Conservation (phyloP, 495 filamentous ascomycete species). For the Aspergillus saccharolyticus region DNA sequence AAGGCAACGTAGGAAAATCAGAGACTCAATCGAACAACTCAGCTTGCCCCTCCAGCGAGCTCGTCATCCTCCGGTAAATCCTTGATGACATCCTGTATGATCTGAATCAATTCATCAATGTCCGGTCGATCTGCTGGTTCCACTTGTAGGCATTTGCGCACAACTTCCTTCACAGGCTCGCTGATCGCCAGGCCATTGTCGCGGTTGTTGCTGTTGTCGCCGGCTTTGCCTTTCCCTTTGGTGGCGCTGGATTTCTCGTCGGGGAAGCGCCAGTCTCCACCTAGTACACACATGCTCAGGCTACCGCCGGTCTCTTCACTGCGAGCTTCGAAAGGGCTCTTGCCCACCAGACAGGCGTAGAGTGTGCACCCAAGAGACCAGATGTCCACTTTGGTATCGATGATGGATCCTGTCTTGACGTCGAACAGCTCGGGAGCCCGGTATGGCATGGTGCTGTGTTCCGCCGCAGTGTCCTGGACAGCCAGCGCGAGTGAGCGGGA, state of each 20-base stretch:
- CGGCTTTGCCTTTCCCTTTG: conserved; percentile 51
- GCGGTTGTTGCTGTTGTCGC: conserved; percentile 25
- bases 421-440: conserved; percentile 97
- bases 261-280: conserved; percentile 90
- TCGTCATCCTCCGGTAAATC: conserved; percentile 68
- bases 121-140: conserved; percentile 88
- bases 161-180: conserved; percentile 74
- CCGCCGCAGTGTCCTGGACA: conserved; percentile 88
- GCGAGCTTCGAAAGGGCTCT: conserved; percentile 92
- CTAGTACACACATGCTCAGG: conserved; percentile 83
- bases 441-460: conserved; percentile 98
- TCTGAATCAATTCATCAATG: conserved; percentile 78
- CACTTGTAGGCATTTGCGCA: conserved; percentile 83
- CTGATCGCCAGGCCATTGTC: conserved; percentile 49
- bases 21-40: background rate
- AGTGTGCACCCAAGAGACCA: conserved; percentile 96
- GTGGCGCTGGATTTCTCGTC: conserved; percentile 62
- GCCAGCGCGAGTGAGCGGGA: conserved; percentile 85
- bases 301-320: conserved; percentile 94
- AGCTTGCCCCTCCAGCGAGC: conserved; percentile 25
- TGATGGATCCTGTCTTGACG: conserved; percentile 85
- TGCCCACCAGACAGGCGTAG: conserved; percentile 92
- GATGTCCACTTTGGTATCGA: conserved; percentile 97
- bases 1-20: background rate
- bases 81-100: conserved; percentile 71